Conservation (phyloP, 106 monocot species). For the Cymbidium sinense region DNA sequence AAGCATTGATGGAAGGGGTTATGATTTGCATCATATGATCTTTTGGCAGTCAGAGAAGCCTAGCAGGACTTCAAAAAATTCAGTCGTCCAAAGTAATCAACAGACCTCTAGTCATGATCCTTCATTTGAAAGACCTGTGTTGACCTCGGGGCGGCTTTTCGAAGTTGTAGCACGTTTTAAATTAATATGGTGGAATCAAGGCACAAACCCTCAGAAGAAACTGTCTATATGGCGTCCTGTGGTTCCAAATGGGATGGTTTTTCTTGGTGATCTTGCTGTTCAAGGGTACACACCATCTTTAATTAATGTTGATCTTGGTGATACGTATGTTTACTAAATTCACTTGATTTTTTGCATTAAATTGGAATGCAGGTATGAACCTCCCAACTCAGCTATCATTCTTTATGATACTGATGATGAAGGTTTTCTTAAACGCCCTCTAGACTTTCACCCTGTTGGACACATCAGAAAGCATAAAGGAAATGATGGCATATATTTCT, state of each 20-base stretch:
- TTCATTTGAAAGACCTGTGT: constrained; percentile 31
- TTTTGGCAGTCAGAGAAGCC: constrained; percentile 30
- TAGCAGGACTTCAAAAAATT: constrained; percentile 15
- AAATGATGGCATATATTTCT: constrained; percentile 57
- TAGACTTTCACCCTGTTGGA: constrained; percentile 72
- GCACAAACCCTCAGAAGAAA: constrained; percentile 39
- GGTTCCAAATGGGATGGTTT: constrained; percentile 69
- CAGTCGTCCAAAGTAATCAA: constrained; percentile 17
- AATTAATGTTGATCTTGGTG: neutral
- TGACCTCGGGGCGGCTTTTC: constrained; percentile 55
- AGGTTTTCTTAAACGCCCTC: constrained; percentile 47
- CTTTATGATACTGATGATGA: constrained; percentile 65
- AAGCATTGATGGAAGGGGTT: constrained; percentile 50
- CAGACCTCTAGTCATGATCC: constrained; percentile 12
- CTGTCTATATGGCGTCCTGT: constrained; percentile 95
- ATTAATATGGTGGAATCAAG: constrained; percentile 94
- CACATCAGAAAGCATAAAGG: constrained; percentile 62
- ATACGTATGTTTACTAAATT: neutral
- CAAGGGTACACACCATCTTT: constrained; percentile 45
- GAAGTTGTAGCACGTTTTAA: constrained; percentile 73
- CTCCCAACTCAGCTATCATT: constrained; percentile 70
- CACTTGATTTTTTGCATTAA: neutral
- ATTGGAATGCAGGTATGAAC: constrained; percentile 66
- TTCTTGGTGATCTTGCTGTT: constrained; percentile 89
- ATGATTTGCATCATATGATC: constrained; percentile 70